Percentiles rank a stretch among this genome's conserved stretches.
Evolutionary conservation across 164 flowering plant genomes (phyloP).

Genomic region (Piper longum): DNA sequence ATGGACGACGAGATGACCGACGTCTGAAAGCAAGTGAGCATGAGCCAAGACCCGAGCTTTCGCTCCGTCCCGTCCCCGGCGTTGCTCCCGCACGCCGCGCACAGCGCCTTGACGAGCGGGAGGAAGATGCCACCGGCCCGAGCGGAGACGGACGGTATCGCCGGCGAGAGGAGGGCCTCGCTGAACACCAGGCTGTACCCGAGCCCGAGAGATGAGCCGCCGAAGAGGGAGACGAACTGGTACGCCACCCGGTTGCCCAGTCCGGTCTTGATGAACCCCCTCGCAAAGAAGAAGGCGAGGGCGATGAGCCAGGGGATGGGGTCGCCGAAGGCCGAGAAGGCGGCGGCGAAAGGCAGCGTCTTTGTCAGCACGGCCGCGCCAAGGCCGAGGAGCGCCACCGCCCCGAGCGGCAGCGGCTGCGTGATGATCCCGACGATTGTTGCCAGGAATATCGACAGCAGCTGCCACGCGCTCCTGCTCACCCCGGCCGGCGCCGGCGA

Average conservation of each 20-base stretch:
- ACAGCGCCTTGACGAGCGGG: slow-evolving; percentile 72
- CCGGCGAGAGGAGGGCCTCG: slow-evolving; percentile 81
- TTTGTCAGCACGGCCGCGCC: slow-evolving; percentile 81
- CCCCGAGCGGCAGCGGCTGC: slow-evolving; percentile 88
- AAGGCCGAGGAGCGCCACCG: slow-evolving; percentile 78
- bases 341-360: slow-evolving; percentile 75
- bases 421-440: slow-evolving; percentile 89
- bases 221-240: slow-evolving; percentile 70
- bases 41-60: slow-evolving; percentile 70
- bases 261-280: slow-evolving; percentile 87
- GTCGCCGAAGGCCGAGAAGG: slow-evolving; percentile 91
- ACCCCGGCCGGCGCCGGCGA: slow-evolving; percentile 71
- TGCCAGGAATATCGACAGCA: slow-evolving; percentile 74
- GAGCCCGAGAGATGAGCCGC: slow-evolving; percentile 61
- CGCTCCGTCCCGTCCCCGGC: slow-evolving; percentile 79
- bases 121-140: slow-evolving; percentile 86
- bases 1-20: slow-evolving; percentile 76
- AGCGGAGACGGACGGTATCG: slow-evolving; percentile 81
- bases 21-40: slow-evolving; percentile 89
- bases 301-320: slow-evolving; percentile 94
- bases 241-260: slow-evolving; percentile 83
- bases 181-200: slow-evolving; percentile 83
- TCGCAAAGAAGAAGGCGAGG: slow-evolving; percentile 85
- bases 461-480: slow-evolving; percentile 66
- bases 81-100: slow-evolving; percentile 82